These are phyloP conservation scores for Phytophthora lateralis DNA, from an alignment of 352 stramenopile species.

Conservation along the genomic window DNA sequence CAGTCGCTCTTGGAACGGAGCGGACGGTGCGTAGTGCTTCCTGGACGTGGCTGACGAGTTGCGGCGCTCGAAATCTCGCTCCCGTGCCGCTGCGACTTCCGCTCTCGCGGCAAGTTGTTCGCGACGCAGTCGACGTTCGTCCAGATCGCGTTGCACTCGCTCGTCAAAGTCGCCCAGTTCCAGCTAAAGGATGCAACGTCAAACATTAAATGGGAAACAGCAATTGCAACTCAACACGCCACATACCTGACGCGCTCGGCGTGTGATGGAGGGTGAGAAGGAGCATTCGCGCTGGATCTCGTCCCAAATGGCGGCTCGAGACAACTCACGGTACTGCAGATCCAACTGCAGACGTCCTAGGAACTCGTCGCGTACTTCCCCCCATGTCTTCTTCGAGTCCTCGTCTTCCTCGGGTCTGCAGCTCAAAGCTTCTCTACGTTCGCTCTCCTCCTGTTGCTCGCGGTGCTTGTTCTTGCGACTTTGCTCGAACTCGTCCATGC, in stretches of 20 bases:
- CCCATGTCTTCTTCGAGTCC: constrained; percentile 43
- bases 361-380: constrained; percentile 65
- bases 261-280: constrained; percentile 62
- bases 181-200: constrained; percentile 24
- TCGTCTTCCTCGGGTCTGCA: constrained; percentile 14
- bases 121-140: constrained; percentile 43
- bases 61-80: constrained; percentile 13
- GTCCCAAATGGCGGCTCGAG: constrained; percentile 51
- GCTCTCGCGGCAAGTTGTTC: constrained; percentile 38
- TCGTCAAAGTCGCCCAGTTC: constrained; percentile 64
- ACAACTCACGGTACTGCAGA: constrained; percentile 53
- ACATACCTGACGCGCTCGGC: constrained; percentile 38
- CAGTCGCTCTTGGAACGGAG: constrained; percentile 54
- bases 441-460: constrained; percentile 20
- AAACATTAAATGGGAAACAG: not conserved
- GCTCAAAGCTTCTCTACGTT: constrained; percentile 16
- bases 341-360: constrained; percentile 70
- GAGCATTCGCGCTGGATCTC: constrained; percentile 61
- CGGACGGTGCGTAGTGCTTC: constrained; percentile 11
- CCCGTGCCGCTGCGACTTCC: constrained; percentile 14
- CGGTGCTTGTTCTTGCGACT: constrained; percentile 19
- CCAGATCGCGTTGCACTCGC: constrained; percentile 57
- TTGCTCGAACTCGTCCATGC: constrained; percentile 52
- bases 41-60: constrained; percentile 8
- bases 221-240: not conserved